Conservation (phyloP, 202 grass and related monocot species). For the Carex sylvatica region DNA sequence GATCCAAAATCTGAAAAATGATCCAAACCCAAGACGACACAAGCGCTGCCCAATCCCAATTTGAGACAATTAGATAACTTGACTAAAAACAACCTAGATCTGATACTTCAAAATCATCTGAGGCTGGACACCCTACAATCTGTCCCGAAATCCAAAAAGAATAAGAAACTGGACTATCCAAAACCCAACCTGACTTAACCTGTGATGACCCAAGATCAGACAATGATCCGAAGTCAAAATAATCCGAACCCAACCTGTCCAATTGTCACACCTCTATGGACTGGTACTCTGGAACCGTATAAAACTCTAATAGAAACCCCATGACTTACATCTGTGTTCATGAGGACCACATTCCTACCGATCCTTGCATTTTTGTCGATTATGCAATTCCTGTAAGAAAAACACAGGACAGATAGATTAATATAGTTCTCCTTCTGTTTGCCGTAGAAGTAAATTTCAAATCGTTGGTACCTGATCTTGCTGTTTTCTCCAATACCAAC, state of each 20-base stretch:
- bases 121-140: background rate
- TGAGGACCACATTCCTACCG: slow-evolving; percentile 62
- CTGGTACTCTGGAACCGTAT: background rate
- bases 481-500: slow-evolving; percentile 64
- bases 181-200: background rate
- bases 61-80: background rate
- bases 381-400: slow-evolving; percentile 50
- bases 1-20: background rate
- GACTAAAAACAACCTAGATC: background rate
- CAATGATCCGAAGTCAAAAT: background rate
- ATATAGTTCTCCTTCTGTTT: background rate
- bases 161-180: background rate
- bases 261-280: background rate
- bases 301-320: background rate
- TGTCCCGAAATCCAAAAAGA: background rate
- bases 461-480: slow-evolving; percentile 50
- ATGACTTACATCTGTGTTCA: slow-evolving; percentile 53
- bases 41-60: background rate
- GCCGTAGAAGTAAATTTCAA: slow-evolving; percentile 17
- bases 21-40: background rate
- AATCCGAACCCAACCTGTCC: background rate
- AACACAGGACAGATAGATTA: slow-evolving; percentile 27
- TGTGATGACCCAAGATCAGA: background rate
- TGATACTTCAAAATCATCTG: background rate
- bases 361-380: slow-evolving; percentile 84